phyloP scores from a whole-genome alignment of 2,329 filamentous ascomycete genomes.

The Ampelomyces quisqualis region DNA sequence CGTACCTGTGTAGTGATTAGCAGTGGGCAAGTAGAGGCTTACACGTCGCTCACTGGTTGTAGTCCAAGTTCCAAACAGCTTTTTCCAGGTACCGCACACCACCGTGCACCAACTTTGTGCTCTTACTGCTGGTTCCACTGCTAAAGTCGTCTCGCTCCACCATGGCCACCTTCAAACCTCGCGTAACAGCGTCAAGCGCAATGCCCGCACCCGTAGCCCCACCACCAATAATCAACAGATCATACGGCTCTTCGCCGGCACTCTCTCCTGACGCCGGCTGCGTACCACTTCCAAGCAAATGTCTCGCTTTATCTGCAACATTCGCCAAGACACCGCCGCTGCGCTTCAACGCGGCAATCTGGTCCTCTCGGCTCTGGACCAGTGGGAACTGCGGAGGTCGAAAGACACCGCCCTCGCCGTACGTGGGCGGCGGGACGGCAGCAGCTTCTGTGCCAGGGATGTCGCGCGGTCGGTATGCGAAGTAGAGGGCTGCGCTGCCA shows the following conservation, averaged over 20 bases:
- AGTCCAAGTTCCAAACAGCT: constrained; percentile 81
- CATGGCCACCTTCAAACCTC: constrained; percentile 75
- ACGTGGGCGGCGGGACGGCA: constrained; percentile 69
- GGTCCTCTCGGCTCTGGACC: constrained; percentile 62
- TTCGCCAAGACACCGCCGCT: constrained; percentile 48
- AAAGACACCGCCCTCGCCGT: constrained; percentile 67
- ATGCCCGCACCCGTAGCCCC: constrained; percentile 80
- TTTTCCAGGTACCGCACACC: constrained; percentile 85
- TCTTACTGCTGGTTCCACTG: constrained; percentile 80
- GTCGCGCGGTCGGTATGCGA: constrained; percentile 68
- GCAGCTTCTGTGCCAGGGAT: constrained; percentile 70
- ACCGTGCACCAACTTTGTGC: constrained; percentile 83
- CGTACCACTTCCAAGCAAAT: constrained; percentile 40
- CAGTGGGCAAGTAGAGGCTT: background rate
- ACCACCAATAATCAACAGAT: constrained; percentile 75
- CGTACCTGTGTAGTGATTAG: constrained; percentile 48
- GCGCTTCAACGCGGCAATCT: constrained; percentile 61
- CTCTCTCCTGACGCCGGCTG: constrained; percentile 24
- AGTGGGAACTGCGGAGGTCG: constrained; percentile 66
- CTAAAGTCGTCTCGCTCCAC: constrained; percentile 84
- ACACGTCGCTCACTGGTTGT: constrained; percentile 62
- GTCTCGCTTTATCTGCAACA: constrained; percentile 45
- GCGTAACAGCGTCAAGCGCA: constrained; percentile 76
- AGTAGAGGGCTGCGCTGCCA: constrained; percentile 60
- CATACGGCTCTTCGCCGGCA: constrained; percentile 61